These are phyloP conservation scores for Oemleria cerasiformis DNA, from an alignment of 306 rosid genomes.

Conservation along the genomic window DNA sequence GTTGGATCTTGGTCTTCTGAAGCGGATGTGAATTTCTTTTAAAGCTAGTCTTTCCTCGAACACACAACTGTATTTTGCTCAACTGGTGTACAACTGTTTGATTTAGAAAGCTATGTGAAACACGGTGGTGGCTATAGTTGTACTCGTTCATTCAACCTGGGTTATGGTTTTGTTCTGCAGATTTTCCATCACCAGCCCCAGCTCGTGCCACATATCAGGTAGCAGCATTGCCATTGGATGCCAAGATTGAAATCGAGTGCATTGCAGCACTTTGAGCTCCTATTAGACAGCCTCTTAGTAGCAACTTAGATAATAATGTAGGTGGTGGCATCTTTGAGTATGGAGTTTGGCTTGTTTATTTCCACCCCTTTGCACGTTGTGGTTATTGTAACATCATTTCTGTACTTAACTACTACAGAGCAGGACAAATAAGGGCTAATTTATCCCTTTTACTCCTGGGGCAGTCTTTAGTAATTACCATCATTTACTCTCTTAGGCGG, in stretches of 20 bases:
- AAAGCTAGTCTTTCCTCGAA: background rate
- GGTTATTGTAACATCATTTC: background rate
- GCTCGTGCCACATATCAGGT: conserved; percentile 92
- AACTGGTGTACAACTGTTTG: background rate
- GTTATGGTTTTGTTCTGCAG: conserved; percentile 32
- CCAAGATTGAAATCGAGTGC: conserved; percentile 95
- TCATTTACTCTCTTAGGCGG: too few relatives aligned
- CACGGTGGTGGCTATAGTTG: background rate
- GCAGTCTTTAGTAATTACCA: too few relatives aligned
- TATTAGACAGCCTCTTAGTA: conserved; percentile 1
- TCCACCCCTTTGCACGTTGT: background rate
- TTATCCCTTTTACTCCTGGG: too few relatives aligned
- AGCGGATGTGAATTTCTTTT: background rate
- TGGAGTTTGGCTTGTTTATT: background rate
- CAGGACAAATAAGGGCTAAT: too few relatives aligned
- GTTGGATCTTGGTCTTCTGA: background rate
- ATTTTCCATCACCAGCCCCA: conserved; percentile 76
- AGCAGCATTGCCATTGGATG: conserved; percentile 87
- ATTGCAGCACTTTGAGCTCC: conserved; percentile 58
- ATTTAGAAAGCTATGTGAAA: background rate
- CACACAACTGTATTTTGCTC: background rate
- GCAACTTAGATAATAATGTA: conserved; percentile 38
- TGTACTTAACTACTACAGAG: background rate
- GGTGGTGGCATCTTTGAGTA: conserved; percentile 23
- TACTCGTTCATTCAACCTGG: background rate